Evolutionary conservation across 78 protist species (phyloP).

Genomic region (Protostelium mycophagum): DNA sequence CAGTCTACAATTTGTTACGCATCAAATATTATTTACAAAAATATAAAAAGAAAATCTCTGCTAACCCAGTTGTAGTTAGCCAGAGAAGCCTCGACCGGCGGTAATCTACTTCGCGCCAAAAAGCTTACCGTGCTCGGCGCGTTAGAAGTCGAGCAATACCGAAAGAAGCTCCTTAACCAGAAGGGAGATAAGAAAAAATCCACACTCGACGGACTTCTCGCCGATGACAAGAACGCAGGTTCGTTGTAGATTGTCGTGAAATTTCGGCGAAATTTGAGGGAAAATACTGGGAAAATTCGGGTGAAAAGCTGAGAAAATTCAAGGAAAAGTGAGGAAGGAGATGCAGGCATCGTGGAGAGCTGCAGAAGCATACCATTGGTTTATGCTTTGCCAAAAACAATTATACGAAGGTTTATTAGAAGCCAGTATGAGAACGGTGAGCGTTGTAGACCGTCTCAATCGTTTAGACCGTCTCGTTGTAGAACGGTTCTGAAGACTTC

Average conservation of each 20-base stretch:
- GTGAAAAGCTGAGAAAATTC: not conserved
- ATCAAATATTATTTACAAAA: no score
- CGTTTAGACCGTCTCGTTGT: not conserved
- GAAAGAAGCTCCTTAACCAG: not conserved
- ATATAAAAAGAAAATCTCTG: no score
- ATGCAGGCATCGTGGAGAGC: conserved; percentile 54
- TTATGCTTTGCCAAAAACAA: conserved; percentile 52
- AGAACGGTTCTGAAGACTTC: no score
- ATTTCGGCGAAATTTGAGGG: no score
- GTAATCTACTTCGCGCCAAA: conserved; percentile 46
- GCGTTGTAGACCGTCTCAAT: not conserved
- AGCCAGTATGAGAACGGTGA: conserved; percentile 12
- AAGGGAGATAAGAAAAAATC: not conserved
- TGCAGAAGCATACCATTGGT: conserved; percentile 77
- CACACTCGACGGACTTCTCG: conserved; percentile 26
- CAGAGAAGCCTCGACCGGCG: not conserved
- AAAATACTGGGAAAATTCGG: no score
- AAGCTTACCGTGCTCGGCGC: conserved; percentile 73
- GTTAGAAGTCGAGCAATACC: conserved; percentile 60
- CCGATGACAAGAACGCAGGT: conserved; percentile 1
- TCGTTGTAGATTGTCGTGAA: no score
- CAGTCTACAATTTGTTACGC: no score
- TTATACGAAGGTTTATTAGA: conserved; percentile 13
- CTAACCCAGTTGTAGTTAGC: conserved; percentile 4
- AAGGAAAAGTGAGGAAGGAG: not conserved